phyloP scores from a whole-genome alignment of 2,329 filamentous ascomycete species.

The Metarhizium rileyi region DNA sequence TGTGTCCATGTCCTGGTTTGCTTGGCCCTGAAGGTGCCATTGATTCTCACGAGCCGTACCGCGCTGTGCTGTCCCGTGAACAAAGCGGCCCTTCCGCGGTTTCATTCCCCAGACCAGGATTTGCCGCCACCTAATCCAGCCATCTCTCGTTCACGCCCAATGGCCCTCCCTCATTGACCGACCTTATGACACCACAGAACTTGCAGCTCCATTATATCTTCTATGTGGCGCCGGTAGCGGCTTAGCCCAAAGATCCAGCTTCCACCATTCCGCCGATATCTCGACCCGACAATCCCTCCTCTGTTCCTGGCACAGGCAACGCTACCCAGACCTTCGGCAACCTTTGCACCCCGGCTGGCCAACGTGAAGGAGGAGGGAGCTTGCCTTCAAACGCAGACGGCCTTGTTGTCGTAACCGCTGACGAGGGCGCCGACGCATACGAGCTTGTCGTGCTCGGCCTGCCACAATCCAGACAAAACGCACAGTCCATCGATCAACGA shows the following conservation, averaged over 20 bases:
- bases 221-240: conserved; percentile 1
- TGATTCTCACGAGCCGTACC: neutral
- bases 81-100: neutral
- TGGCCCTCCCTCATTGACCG: neutral
- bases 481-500: conserved; percentile 22
- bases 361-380: conserved; percentile 28
- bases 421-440: conserved; percentile 18
- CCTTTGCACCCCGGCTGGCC: conserved; percentile 15
- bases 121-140: neutral
- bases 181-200: neutral
- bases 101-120: too few species aligned
- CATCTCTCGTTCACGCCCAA: neutral
- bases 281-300: conserved; percentile 28
- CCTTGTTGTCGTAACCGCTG: conserved; percentile 1
- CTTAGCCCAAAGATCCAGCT: conserved; percentile 5
- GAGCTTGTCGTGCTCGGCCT: conserved; percentile 33
- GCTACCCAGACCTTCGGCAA: conserved; percentile 12
- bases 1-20: too few species aligned
- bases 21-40: too few species aligned
- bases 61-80: neutral
- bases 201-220: conserved; percentile 1
- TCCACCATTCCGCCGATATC: conserved; percentile 25
- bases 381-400: conserved; percentile 4
- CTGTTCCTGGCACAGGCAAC: conserved; percentile 21
- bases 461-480: conserved; percentile 19